Evolutionary conservation across 2,329 filamentous ascomycete species (phyloP).

Genomic region (Plenodomus tracheiphilus): DNA sequence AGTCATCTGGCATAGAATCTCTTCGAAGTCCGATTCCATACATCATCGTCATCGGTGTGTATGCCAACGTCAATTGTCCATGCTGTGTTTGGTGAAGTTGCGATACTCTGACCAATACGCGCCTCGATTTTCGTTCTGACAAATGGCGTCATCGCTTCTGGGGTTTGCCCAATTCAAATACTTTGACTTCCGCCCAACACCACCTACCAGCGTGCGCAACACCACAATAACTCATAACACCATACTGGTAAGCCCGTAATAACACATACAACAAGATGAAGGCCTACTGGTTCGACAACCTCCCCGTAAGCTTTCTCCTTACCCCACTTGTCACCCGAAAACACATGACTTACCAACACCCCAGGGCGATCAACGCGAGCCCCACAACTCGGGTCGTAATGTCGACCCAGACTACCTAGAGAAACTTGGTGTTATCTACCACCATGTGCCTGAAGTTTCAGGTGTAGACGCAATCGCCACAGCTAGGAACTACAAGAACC

Average conservation of each 20-base stretch:
- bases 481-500: conserved; percentile 85
- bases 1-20: too few relatives aligned
- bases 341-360: conserved; percentile 20
- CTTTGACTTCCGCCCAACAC: conserved; percentile 1
- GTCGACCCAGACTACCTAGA: conserved; percentile 69
- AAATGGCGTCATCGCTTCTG: conserved; percentile 33
- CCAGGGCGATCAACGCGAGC: conserved; percentile 89
- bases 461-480: conserved; percentile 73
- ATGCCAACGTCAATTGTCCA: too few relatives aligned
- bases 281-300: conserved; percentile 73
- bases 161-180: conserved; percentile 18
- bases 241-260: not conserved
- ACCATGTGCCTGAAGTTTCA: conserved; percentile 64
- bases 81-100: not conserved
- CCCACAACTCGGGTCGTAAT: conserved; percentile 80
- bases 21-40: too few relatives aligned
- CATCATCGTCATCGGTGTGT: too few relatives aligned
- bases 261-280: conserved; percentile 55
- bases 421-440: conserved; percentile 80
- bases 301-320: conserved; percentile 51
- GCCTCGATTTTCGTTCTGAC: not conserved
- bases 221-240: not conserved
- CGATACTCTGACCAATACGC: not conserved
- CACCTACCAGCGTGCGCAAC: not conserved
- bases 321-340: not conserved